Percentiles rank a stretch among this genome's conserved stretches.
phyloP scores from a whole-genome alignment of 2,329 filamentous ascomycete genomes.

The Pseudodiploospora longispora region DNA sequence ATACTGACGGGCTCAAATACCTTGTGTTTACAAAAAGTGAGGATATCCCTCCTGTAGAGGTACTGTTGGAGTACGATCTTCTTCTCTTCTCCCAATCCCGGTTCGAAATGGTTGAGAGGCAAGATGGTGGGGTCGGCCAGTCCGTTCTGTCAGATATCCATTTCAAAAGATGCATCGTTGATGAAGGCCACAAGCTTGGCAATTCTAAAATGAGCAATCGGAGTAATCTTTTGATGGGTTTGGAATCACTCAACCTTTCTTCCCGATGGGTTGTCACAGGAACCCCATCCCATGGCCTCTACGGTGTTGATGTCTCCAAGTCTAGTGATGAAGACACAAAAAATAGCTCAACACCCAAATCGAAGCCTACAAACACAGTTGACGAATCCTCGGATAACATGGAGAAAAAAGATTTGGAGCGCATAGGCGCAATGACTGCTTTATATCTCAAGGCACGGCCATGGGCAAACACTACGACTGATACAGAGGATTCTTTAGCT shows the following conservation, averaged over 20 bases:
- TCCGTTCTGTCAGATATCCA: conserved; percentile 64
- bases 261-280: conserved; percentile 85
- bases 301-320: conserved; percentile 46
- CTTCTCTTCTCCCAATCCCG: conserved; percentile 67
- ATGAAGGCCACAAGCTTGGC: conserved; percentile 83
- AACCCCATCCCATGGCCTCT: conserved; percentile 77
- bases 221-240: conserved; percentile 45
- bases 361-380: conserved; percentile 14
- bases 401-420: conserved; percentile 57
- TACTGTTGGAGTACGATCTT: conserved; percentile 63
- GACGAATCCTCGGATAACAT: conserved; percentile 34
- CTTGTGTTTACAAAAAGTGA: conserved; percentile 51
- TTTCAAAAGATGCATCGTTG: conserved; percentile 83
- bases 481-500: conserved; percentile 48
- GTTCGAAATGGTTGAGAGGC: conserved; percentile 54
- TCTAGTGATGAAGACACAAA: conserved; percentile 4
- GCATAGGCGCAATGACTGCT: conserved; percentile 56
- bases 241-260: conserved; percentile 53
- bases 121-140: conserved; percentile 23
- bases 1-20: conserved; percentile 59
- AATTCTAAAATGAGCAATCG: conserved; percentile 48
- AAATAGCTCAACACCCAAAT: conserved; percentile 6
- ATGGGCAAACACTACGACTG: conserved; percentile 57
- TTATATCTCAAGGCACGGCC: conserved; percentile 70
- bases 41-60: conserved; percentile 46